phyloP scores from a whole-genome alignment of 1,284 basidiomycete species.

The Albatrellus sp. region DNA sequence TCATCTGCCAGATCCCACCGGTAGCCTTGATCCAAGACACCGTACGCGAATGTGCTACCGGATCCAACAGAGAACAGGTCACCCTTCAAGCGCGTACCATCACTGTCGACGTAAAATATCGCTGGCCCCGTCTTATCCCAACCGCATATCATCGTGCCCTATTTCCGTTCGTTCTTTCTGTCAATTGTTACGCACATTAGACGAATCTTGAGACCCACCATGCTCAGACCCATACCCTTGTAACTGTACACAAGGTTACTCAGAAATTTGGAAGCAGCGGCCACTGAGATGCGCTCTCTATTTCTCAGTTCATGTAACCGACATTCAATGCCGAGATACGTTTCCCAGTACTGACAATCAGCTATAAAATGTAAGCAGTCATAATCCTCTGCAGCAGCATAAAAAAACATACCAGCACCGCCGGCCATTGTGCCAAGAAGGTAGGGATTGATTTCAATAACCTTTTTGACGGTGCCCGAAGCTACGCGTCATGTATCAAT shows the following conservation, averaged over 20 bases:
- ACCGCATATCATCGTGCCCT: slow-evolving; percentile 99
- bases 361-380: slow-evolving; percentile 29
- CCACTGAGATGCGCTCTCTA: slow-evolving; percentile 95
- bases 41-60: slow-evolving; percentile 96
- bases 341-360: slow-evolving; percentile 96
- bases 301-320: slow-evolving; percentile 95
- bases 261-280: slow-evolving; percentile 95
- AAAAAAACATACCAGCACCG: slow-evolving; percentile 61
- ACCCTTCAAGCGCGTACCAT: slow-evolving; percentile 91
- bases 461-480: slow-evolving; percentile 94
- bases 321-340: slow-evolving; percentile 97
- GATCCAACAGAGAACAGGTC: slow-evolving; percentile 98
- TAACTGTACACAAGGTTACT: slow-evolving; percentile 97
- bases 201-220: slow-evolving; percentile 45
- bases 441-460: slow-evolving; percentile 99
- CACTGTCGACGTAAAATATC: slow-evolving; percentile 97
- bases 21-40: slow-evolving; percentile 96
- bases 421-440: slow-evolving; percentile 98
- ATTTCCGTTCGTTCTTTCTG: not conserved
- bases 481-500: slow-evolving; percentile 32
- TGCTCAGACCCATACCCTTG: slow-evolving; percentile 98
- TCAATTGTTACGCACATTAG: not conserved
- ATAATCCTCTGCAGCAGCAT: not conserved
- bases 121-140: slow-evolving; percentile 99
- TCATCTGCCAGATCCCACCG: slow-evolving; percentile 88